phyloP scores from a whole-genome alignment of 352 stramenopile species.

The Pythium pyrilobum region DNA sequence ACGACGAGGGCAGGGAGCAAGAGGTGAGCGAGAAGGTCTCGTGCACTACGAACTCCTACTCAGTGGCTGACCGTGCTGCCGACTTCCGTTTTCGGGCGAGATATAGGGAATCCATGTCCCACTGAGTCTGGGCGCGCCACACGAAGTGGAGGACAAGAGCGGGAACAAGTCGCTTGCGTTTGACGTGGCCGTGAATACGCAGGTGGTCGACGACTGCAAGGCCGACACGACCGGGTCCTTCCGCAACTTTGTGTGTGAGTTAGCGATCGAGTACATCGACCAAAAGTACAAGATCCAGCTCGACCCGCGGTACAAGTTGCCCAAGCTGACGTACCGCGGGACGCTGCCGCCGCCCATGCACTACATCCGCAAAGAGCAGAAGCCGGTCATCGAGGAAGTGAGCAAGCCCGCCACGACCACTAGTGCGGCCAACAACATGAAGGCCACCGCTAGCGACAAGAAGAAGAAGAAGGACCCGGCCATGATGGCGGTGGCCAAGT shows the following conservation, averaged over 20 bases:
- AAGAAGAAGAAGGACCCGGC: conserved; percentile 3
- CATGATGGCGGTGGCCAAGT: conserved; percentile 11
- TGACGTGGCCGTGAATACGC: conserved; percentile 76
- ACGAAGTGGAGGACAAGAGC: conserved; percentile 75
- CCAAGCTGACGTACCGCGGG: conserved; percentile 57
- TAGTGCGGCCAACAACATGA: background rate
- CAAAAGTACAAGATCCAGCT: conserved; percentile 84
- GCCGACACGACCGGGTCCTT: conserved; percentile 62
- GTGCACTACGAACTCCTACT: background rate
- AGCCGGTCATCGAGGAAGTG: conserved; percentile 74
- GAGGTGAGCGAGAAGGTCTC: conserved; percentile 25
- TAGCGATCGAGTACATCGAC: conserved; percentile 78
- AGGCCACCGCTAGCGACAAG: conserved; percentile 1
- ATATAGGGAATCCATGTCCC: conserved; percentile 68
- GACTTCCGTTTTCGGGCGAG: too few species aligned
- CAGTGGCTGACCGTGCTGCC: background rate
- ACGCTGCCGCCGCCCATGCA: conserved; percentile 61
- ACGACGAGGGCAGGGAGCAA: conserved; percentile 70
- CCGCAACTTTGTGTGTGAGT: conserved; percentile 77
- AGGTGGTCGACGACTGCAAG: conserved; percentile 63
- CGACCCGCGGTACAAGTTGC: conserved; percentile 72
- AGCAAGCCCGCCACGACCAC: background rate
- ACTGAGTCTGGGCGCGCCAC: conserved; percentile 57
- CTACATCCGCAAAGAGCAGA: conserved; percentile 71
- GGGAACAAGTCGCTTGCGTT: conserved; percentile 54